Evolutionary conservation across 805 yeast genomes (phyloP).

Genomic region (Spathaspora gorwiae): DNA sequence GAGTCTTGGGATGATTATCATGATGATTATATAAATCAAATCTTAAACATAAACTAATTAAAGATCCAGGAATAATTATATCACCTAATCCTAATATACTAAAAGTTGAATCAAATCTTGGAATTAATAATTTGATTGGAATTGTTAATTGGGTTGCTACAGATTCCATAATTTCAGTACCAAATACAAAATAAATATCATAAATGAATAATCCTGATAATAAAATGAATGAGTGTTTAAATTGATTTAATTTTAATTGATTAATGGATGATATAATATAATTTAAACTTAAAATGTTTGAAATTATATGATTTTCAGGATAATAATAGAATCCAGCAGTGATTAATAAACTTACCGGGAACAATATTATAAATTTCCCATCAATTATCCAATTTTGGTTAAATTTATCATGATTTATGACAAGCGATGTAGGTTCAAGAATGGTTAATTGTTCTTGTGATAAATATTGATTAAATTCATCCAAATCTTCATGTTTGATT

Average conservation of each 20-base stretch:
- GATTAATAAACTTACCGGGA: slow-evolving; percentile 11
- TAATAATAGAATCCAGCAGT: neutral
- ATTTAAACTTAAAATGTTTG: slow-evolving; percentile 39
- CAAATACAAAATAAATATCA: slow-evolving; percentile 66
- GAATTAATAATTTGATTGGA: slow-evolving; percentile 51
- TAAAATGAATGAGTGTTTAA: slow-evolving; percentile 43
- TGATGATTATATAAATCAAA: slow-evolving; percentile 44
- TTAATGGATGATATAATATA: slow-evolving; percentile 43
- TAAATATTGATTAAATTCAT: slow-evolving; percentile 16
- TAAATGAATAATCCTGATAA: slow-evolving; percentile 51
- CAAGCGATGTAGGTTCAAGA: slow-evolving; percentile 3
- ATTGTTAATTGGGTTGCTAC: slow-evolving; percentile 50
- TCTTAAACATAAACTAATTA: slow-evolving; percentile 49
- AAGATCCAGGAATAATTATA: slow-evolving; percentile 55
- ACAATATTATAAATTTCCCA: slow-evolving; percentile 9
- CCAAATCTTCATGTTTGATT: slow-evolving; percentile 19
- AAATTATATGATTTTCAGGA: slow-evolving; percentile 15
- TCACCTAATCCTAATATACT: slow-evolving; percentile 63
- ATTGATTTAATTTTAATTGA: slow-evolving; percentile 35
- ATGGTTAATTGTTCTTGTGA: slow-evolving; percentile 1
- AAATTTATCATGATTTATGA: neutral
- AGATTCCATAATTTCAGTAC: slow-evolving; percentile 54
- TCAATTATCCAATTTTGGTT: slow-evolving; percentile 16
- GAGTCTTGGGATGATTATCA: slow-evolving; percentile 5
- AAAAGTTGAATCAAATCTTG: slow-evolving; percentile 20